A percentile compares a stretch with the other conserved stretches of the same genome.
Conservation (phyloP, 768 basidiomycete species). For the Xerocomellus chrysenteron region DNA sequence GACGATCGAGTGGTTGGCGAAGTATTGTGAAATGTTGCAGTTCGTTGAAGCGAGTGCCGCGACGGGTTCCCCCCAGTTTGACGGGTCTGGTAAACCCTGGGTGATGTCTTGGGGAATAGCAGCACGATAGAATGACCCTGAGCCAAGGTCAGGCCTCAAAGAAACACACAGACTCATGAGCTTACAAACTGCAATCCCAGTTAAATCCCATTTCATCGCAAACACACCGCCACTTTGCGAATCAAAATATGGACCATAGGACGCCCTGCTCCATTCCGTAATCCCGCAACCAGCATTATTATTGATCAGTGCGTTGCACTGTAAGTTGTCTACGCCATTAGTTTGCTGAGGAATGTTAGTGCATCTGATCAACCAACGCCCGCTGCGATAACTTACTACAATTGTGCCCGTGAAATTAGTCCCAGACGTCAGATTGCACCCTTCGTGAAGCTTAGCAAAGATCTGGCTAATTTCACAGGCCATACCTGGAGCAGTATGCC, state of each 20-base stretch:
- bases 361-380: neutral
- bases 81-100: constrained; percentile 60
- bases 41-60: constrained; percentile 52
- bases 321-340: constrained; percentile 50
- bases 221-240: constrained; percentile 80
- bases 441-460: constrained; percentile 31
- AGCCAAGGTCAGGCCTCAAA: constrained; percentile 2
- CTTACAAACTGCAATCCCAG: constrained; percentile 74
- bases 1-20: constrained; percentile 69
- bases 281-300: constrained; percentile 75
- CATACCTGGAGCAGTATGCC: constrained; percentile 67
- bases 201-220: constrained; percentile 86
- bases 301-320: constrained; percentile 53
- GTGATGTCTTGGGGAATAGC: constrained; percentile 69
- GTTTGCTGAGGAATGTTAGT: constrained; percentile 35
- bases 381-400: constrained; percentile 45
- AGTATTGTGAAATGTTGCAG: constrained; percentile 60
- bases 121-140: constrained; percentile 83
- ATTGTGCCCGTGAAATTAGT: constrained; percentile 63
- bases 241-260: constrained; percentile 83
- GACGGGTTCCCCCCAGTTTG: constrained; percentile 66
- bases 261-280: constrained; percentile 76
- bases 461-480: neutral
- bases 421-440: constrained; percentile 55
- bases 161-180: neutral